Percentiles rank a stretch among this genome's conserved stretches.
phyloP scores from a whole-genome alignment of 345 rosid species.

The Murraya koenigii region DNA sequence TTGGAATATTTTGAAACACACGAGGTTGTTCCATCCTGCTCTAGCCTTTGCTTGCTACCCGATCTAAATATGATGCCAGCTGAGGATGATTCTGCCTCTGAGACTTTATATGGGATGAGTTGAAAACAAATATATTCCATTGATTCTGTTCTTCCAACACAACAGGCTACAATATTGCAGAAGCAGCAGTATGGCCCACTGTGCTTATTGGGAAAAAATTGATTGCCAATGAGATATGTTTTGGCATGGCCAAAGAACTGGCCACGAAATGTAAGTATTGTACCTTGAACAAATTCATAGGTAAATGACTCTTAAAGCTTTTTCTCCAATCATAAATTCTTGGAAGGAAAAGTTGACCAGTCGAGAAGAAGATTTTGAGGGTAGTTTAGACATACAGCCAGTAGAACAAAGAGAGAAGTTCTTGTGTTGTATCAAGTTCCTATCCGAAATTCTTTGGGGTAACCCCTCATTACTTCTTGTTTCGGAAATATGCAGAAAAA shows the following conservation, averaged over 20 bases:
- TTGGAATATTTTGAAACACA: slow-evolving; percentile 24
- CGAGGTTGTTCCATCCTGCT: slow-evolving; percentile 9
- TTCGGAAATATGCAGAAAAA: slow-evolving; percentile 26
- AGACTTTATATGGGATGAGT: slow-evolving; percentile 35
- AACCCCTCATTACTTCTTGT: slow-evolving; percentile 32
- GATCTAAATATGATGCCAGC: slow-evolving; percentile 72
- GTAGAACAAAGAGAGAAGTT: slow-evolving; percentile 4
- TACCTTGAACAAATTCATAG: background rate
- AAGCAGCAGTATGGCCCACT: background rate
- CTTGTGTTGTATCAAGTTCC: slow-evolving; percentile 8
- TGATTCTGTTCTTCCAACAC: background rate
- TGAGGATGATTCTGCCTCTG: slow-evolving; percentile 44
- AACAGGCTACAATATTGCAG: background rate
- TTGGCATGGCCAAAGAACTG: background rate
- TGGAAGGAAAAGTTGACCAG: background rate
- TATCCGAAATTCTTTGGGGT: slow-evolving; percentile 26
- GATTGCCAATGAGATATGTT: background rate
- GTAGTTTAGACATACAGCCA: slow-evolving; percentile 8
- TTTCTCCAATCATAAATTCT: background rate
- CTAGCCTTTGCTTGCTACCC: slow-evolving; percentile 45
- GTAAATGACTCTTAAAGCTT: background rate
- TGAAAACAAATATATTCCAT: slow-evolving; percentile 14
- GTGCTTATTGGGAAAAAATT: background rate
- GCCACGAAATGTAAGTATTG: background rate
- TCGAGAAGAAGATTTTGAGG: slow-evolving; percentile 6